phyloP scores from a whole-genome alignment of 257 asterid species.

The Solanum ossicruentum region DNA sequence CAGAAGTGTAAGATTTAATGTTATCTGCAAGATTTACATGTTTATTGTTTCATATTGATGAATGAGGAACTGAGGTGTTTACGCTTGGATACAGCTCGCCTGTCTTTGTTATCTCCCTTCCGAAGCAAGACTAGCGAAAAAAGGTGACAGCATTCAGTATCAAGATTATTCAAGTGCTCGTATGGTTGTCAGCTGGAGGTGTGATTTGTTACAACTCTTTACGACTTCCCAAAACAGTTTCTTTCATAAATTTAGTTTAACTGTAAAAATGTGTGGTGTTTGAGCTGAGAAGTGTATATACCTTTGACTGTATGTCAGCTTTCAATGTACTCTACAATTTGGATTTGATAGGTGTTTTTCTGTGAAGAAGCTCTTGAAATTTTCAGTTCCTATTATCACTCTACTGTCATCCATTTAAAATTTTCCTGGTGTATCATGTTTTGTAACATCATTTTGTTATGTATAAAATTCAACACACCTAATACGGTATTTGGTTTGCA shows the following conservation, averaged over 20 bases:
- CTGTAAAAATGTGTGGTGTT: not conserved
- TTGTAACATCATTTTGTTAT: too few species aligned
- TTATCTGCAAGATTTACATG: not conserved
- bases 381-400: not conserved
- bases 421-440: not conserved
- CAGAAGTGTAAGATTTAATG: conserved; percentile 54
- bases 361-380: not conserved
- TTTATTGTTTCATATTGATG: not conserved
- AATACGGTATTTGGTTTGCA: too few species aligned
- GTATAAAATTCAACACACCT: too few species aligned
- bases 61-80: not conserved
- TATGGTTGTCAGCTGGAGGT: not conserved
- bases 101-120: conserved; percentile 65
- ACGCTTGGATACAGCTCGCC: conserved; percentile 45
- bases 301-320: not conserved
- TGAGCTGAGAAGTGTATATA: not conserved
- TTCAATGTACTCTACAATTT: not conserved
- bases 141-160: conserved; percentile 28
- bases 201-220: not conserved
- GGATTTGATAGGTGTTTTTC: not conserved
- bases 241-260: not conserved
- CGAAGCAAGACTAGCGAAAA: conserved; percentile 64
- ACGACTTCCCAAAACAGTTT: not conserved
- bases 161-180: not conserved
- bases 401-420: not conserved